Evolutionary conservation across 2,329 filamentous ascomycete species (phyloP), one percentile per base, ranked within the genome.

Genomic region (Paraconiothyrium brasiliense): DNA sequence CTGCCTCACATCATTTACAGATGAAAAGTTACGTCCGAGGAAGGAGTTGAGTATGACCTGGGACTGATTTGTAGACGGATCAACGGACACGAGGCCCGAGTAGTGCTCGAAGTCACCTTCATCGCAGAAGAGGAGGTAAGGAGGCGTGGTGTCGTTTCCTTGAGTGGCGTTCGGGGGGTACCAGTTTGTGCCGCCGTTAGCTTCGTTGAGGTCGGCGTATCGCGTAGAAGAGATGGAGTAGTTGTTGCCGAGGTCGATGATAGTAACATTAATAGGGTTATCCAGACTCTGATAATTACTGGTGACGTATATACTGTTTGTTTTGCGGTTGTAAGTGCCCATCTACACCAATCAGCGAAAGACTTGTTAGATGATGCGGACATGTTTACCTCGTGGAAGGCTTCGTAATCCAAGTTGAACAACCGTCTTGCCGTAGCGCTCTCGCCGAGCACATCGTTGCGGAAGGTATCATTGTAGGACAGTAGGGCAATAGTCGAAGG

Each of bases 11-110:
- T 84, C 82, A 67, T 84, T 80, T 55, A 82, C 66, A 27, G 72
- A 75, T 63, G 76, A 78, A 68, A 83, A 80, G 71, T 82, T 81
- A 68, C 78, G 80, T 32, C 83, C 83, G 52, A 80, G 81, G 70
- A 79, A 84, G 66, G 80, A 82, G 60, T 82, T 84, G 16, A 84
- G 62, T 24, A 85, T 69, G 4, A 73, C 76, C 7, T 70, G 71
- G 4, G 80, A 79, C 10, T 74, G 70, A 69, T 80, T 80, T 2
- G 82, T 84, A 5, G 72, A 71, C 1, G 79, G 82, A 63, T 84
- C 81, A n/a, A 84, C 74, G 5, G 77, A 79, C 7, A 80, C 74
- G 51, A 84, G 76, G 2, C 77, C 77, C 0, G 79, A 76, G 44
- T 79, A 75, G 61, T 82, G 77, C 66, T 80, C 74, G 41, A 78